Evolutionary conservation across 768 basidiomycete species (phyloP), one percentile per base, ranked within the genome.

Genomic region (Pulveroboletus frians): DNA sequence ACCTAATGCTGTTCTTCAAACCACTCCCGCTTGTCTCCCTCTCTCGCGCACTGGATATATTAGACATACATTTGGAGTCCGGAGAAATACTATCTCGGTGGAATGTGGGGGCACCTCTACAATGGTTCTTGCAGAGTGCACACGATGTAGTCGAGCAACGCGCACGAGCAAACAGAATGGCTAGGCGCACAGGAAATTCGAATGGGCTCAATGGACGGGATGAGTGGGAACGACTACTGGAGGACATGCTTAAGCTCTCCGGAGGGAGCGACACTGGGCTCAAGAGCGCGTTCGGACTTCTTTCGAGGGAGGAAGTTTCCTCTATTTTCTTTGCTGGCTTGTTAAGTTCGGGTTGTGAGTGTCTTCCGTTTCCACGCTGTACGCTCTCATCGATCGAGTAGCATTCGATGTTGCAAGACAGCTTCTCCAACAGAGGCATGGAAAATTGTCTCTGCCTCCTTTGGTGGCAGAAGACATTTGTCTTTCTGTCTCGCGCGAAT

Each of bases 21-120:
- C 86, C 89, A 2, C 74, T 97, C 5, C 82, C 87, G 0, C 68
- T 84, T 17, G 68, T 80, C 3, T 81, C 88, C 1, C 73, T 97
- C 8, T 94, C 93, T 0, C 79, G 80, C 45, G 83, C 85, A 6
- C 78, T 99, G 35, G 95, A 99, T 63, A 81, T 92, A 43, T 77
- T 97, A 44, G 95, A 98, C 67, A 80, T 95, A 2, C 95, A 98
- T 66, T 77, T 99, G 11, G 91, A 96, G 61, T 88, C 88, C 0
- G 94, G 91, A 18, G 95, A 98, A 67, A 90, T 92, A 38, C 72
- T 99, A 15, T 79, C 88, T 3, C 78, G 91, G 26, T 99, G 94
- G 93, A 78, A 77, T 58, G 87, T 87, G 2, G 78, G 88, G 20
- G 85, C 85, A 2, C 84, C 89, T 2, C 69, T 97, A 38, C 77